These are phyloP conservation scores for Botryotinia narcissicola DNA, from an alignment of 2,329 filamentous ascomycete species.

Conservation along the genomic window DNA sequence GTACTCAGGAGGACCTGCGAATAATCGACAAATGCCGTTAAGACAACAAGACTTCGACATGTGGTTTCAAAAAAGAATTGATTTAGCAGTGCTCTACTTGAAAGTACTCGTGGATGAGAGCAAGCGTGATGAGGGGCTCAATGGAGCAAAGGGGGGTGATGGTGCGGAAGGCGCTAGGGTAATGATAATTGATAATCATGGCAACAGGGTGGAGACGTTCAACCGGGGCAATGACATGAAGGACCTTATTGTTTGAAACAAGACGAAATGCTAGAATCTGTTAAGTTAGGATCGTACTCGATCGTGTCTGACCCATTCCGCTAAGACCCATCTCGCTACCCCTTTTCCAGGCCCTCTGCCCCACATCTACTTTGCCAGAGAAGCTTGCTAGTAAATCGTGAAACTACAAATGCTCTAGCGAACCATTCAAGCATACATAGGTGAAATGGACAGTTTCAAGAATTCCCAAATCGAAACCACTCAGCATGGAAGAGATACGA, in stretches of 20 bases:
- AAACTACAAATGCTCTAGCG: not conserved
- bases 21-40: not conserved
- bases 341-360: not conserved
- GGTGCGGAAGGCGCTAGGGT: not conserved
- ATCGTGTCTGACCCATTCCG: not conserved
- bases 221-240: not conserved
- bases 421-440: not conserved
- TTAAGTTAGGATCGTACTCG: not conserved
- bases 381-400: not conserved
- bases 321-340: not conserved
- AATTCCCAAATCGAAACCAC: no score
- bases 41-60: not conserved
- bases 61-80: not conserved
- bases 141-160: not conserved
- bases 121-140: not conserved
- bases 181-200: not conserved
- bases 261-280: not conserved
- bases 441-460: accelerated
- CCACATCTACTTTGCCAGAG: not conserved
- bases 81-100: accelerated
- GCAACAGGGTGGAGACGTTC: not conserved
- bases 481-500: not conserved
- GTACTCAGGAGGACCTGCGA: not conserved
- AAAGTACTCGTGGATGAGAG: not conserved
- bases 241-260: not conserved